phyloP scores from a whole-genome alignment of 805 yeast species.

The Wickerhamomyces rabaulensis region DNA sequence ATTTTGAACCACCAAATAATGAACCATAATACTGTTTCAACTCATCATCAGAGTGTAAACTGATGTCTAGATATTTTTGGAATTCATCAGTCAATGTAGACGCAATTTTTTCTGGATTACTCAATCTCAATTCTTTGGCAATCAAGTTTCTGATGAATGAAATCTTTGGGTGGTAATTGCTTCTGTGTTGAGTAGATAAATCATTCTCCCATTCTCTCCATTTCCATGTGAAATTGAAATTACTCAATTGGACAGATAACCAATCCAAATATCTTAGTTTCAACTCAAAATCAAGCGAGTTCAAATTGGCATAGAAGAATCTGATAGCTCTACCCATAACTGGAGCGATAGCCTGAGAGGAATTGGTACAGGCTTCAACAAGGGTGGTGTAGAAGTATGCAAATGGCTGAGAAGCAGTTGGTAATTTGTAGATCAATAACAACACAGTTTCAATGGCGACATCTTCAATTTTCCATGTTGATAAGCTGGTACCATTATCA shows the following conservation, averaged over 20 bases:
- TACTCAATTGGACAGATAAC: constrained; percentile 90
- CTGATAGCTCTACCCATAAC: constrained; percentile 91
- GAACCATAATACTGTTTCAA: constrained; percentile 33
- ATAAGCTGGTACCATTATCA: constrained; percentile 25
- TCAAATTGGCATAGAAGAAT: constrained; percentile 66
- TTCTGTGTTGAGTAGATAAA: constrained; percentile 38
- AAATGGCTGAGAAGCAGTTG: constrained; percentile 55
- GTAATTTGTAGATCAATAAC: constrained; percentile 71
- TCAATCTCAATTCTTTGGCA: constrained; percentile 75
- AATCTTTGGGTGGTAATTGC: constrained; percentile 63
- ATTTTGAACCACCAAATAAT: constrained; percentile 23
- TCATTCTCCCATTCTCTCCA: constrained; percentile 91
- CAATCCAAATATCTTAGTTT: constrained; percentile 74
- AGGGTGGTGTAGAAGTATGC: constrained; percentile 82
- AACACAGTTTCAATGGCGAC: constrained; percentile 78
- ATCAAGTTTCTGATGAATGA: constrained; percentile 74
- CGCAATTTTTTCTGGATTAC: constrained; percentile 67
- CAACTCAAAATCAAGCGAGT: constrained; percentile 69
- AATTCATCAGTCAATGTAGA: constrained; percentile 66
- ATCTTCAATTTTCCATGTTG: constrained; percentile 92
- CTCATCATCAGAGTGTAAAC: constrained; percentile 31
- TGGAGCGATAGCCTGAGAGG: constrained; percentile 83
- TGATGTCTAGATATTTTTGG: constrained; percentile 39
- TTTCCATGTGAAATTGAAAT: constrained; percentile 94
- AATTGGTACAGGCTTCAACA: constrained; percentile 80